These are phyloP conservation scores for Vanderwaltozyma verrucispora DNA, from an alignment of 805 yeast species.

Conservation along the genomic window DNA sequence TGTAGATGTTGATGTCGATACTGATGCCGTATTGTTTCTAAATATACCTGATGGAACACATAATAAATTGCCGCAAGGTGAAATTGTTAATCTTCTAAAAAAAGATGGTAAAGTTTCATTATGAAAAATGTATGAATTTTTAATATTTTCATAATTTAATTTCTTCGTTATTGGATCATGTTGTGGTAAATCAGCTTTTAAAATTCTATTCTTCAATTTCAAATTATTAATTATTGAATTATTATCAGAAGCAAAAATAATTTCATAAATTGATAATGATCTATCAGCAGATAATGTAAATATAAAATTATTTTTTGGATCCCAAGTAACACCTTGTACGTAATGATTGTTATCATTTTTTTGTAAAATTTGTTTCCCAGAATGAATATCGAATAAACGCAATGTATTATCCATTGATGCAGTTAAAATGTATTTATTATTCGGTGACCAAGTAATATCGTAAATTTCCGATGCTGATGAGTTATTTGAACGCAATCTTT, in stretches of 20 bases:
- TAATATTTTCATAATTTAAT: constrained; percentile 11
- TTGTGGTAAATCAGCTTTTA: constrained; percentile 26
- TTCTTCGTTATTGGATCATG: neutral
- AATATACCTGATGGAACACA: constrained; percentile 69
- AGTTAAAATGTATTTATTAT: constrained; percentile 60
- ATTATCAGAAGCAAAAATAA: constrained; percentile 3
- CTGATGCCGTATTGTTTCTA: constrained; percentile 22
- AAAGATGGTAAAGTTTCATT: constrained; percentile 85
- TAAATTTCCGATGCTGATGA: constrained; percentile 68
- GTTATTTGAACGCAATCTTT: constrained; percentile 32
- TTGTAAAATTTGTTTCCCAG: constrained; percentile 31
- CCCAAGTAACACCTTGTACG: constrained; percentile 96
- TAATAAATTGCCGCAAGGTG: constrained; percentile 81
- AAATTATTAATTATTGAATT: constrained; percentile 11
- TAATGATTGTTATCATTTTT: constrained; percentile 63
- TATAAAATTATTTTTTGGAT: constrained; percentile 65
- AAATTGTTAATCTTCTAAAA: constrained; percentile 74
- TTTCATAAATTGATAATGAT: constrained; percentile 55
- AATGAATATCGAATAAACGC: constrained; percentile 49
- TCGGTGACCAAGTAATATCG: constrained; percentile 91
- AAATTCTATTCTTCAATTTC: constrained; percentile 32
- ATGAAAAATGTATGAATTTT: constrained; percentile 41
- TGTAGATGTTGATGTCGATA: constrained; percentile 3
- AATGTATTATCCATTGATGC: constrained; percentile 88
- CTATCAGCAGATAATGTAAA: constrained; percentile 90